Evolutionary conservation across 2,329 filamentous ascomycete species (phyloP).

Genomic region (Alternaria gansuensis): DNA sequence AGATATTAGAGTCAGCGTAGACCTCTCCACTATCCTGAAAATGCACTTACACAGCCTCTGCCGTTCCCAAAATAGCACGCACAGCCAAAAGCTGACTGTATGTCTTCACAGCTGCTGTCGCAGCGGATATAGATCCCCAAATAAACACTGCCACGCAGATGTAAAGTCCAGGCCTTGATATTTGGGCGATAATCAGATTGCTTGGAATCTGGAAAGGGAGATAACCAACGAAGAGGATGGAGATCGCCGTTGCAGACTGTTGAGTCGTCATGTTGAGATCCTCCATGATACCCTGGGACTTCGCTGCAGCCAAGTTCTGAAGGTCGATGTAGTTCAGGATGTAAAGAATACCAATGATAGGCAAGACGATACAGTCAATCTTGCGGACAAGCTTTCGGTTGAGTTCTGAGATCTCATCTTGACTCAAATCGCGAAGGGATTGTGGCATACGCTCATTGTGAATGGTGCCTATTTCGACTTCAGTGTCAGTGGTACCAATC

Average conservation of each 20-base stretch:
- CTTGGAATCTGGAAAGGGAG: not conserved
- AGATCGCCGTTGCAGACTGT: not conserved
- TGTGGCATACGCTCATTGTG: slow-evolving; percentile 26
- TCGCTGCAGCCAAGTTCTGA: no score
- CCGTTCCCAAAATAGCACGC: not conserved
- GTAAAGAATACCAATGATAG: no score
- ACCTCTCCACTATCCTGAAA: no score
- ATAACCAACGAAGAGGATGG: not conserved
- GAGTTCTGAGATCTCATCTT: slow-evolving; percentile 28
- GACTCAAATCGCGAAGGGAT: slow-evolving; percentile 24
- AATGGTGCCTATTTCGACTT: slow-evolving; percentile 16
- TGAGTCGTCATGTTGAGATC: not conserved
- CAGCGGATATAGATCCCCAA: not conserved
- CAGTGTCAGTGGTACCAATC: slow-evolving; percentile 10
- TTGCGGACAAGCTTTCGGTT: slow-evolving; percentile 39
- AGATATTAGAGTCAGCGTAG: no score
- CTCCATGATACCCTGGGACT: not conserved
- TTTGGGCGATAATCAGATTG: not conserved
- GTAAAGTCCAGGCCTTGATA: not conserved
- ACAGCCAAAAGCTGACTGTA: not conserved
- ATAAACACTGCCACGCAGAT: not conserved
- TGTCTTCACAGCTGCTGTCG: not conserved
- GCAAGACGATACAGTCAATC: no score
- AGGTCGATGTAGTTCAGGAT: no score
- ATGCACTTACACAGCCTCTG: not conserved